Conservation (phyloP, 768 basidiomycete species). For the Paxillus ammoniavirescens region DNA sequence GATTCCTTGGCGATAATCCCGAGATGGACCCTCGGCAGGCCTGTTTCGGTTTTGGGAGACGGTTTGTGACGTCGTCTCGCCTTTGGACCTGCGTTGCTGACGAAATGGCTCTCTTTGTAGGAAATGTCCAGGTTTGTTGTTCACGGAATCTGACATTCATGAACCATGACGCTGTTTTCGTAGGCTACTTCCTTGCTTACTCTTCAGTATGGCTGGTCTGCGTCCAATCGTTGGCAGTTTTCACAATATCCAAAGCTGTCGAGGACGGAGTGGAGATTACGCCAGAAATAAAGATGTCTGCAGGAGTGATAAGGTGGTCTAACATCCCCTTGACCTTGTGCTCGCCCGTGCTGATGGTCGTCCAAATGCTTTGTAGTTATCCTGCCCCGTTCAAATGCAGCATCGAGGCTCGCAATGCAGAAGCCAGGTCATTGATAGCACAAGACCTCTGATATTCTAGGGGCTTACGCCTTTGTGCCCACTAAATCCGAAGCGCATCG, state of each 20-base stretch:
- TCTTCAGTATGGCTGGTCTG: background rate
- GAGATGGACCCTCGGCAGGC: background rate
- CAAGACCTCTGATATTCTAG: background rate
- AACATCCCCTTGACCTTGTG: background rate
- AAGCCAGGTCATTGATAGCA: background rate
- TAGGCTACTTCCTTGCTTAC: background rate
- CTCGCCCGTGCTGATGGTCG: background rate
- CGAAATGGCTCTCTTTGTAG: background rate
- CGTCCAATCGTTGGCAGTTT: constrained; percentile 33
- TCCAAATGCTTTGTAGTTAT: background rate
- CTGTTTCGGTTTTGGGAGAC: constrained; percentile 14
- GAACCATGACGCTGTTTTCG: no score
- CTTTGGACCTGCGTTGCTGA: background rate
- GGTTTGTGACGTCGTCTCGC: constrained; percentile 1
- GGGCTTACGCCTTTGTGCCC: no score
- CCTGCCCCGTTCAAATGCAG: background rate
- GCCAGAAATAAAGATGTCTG: constrained; percentile 32
- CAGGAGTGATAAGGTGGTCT: background rate
- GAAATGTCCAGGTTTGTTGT: constrained; percentile 1
- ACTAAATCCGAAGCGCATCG: no score
- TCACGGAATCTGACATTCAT: background rate
- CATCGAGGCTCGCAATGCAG: background rate
- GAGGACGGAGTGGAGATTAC: constrained; percentile 39
- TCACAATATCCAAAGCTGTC: constrained; percentile 38
- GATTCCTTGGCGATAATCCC: constrained; percentile 11